phyloP scores from a whole-genome alignment of 176 grass and related monocot genomes.

The Avena insularis region DNA sequence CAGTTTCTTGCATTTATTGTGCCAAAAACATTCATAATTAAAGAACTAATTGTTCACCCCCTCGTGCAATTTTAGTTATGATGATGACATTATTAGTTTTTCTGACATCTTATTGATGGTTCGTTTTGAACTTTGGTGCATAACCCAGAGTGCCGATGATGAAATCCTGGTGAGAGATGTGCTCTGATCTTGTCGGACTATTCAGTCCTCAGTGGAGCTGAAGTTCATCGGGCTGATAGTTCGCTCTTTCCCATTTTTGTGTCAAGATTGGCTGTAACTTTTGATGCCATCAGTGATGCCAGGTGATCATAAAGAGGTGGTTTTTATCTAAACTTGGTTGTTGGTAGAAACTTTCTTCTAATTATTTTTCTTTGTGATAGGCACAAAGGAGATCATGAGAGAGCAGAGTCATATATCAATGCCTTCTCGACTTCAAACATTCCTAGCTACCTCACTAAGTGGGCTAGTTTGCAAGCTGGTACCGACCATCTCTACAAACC shows the following conservation, averaged over 20 bases:
- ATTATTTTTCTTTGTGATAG: constrained; percentile 53
- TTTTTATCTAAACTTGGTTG: constrained; percentile 16
- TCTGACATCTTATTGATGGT: constrained; percentile 37
- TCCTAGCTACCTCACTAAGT: constrained; percentile 69
- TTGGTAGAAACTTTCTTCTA: constrained; percentile 29
- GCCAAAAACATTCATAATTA: constrained; percentile 1
- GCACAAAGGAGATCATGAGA: constrained; percentile 75
- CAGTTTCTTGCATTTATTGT: constrained; percentile 1
- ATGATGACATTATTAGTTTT: constrained; percentile 10
- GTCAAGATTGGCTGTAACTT: constrained; percentile 78
- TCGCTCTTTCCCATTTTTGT: constrained; percentile 59
- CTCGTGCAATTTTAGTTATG: not conserved
- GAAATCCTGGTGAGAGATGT: constrained; percentile 82
- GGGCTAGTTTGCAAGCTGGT: constrained; percentile 53
- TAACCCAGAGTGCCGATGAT: constrained; percentile 63
- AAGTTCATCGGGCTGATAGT: constrained; percentile 64
- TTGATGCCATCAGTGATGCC: constrained; percentile 66
- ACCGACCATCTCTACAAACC: constrained; percentile 68
- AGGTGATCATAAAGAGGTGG: constrained; percentile 60
- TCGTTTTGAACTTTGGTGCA: constrained; percentile 35
- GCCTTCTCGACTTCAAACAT: constrained; percentile 79
- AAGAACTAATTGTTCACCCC: not conserved
- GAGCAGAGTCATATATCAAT: constrained; percentile 70
- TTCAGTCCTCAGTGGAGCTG: constrained; percentile 70
- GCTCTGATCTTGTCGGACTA: constrained; percentile 88